Evolutionary conservation across 345 rosid species (phyloP), one percentile per base, ranked within the genome.

Genomic region (Pugionium dolabratum): DNA sequence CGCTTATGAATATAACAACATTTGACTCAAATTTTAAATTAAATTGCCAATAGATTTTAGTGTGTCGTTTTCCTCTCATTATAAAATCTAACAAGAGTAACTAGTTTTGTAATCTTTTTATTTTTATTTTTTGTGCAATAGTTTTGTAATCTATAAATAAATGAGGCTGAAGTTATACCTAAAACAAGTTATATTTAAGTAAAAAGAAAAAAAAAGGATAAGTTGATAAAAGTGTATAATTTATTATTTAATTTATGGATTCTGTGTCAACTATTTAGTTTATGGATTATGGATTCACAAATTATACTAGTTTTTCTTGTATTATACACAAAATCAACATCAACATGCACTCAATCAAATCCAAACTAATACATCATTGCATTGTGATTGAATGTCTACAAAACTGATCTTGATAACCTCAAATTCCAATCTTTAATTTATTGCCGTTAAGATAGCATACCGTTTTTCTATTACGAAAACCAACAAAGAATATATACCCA

Each of bases 1-100:
- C 1, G 18, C 18, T 18, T 18, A 18, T 18, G 18, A 18, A 18
- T 18, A 18, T 18, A 18, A 18, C 18, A 18, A 18, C 18, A 18
- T 18, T 18, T 18, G 18, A 18, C 18, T 18, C 18, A 18, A 18
- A 18, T 18, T 18, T 18, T 18, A 18, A 18, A 18, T 18, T 18
- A 18, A 18, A 18, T 18, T 18, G 18, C 18, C 18, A 18, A 30
- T 33, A 10, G 29, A n/a, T 40, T 40, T 40, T 40, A 2, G 36
- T 34, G 10, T 40, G 7, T 9, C 1, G 43, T 40, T 40, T 40
- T 7, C 8, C 7, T 8, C 43, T 3, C 25, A 43, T 9, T 30
- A 49, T 32, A 51, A n/a, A 50, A 50, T 51, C 55, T 52, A 52
- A 30, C 36, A 50, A 50, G 54, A 50, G 37, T 31, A 31, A 51